These are phyloP conservation scores for Fusarium sp. DNA, from an alignment of 2,329 filamentous ascomycete genomes.

Conservation along the genomic window DNA sequence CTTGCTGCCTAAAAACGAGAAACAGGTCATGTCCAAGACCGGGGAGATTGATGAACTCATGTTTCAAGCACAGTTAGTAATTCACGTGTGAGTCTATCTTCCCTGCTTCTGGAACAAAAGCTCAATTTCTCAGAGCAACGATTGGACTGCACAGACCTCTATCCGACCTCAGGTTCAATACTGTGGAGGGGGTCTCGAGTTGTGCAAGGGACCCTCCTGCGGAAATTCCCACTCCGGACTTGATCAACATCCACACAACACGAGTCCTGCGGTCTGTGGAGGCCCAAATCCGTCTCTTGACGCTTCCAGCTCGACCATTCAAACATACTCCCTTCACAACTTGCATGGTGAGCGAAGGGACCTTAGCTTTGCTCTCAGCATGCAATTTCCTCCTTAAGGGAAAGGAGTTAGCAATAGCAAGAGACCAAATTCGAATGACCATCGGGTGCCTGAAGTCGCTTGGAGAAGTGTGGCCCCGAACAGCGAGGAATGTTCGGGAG, in stretches of 20 bases:
- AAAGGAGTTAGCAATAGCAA: conserved; percentile 19
- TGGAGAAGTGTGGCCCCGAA: conserved; percentile 31
- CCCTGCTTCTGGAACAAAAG: accelerated
- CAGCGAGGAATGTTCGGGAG: conserved; percentile 35
- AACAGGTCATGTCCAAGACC: conserved; percentile 14
- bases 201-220: conserved; percentile 30
- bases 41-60: conserved; percentile 37
- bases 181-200: conserved; percentile 28
- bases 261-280: conserved; percentile 33
- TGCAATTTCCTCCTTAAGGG: conserved; percentile 30
- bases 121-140: conserved; percentile 23
- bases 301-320: conserved; percentile 23
- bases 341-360: conserved; percentile 41
- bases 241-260: conserved; percentile 36
- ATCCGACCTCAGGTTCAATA: conserved; percentile 37
- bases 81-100: conserved; percentile 39
- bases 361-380: conserved; percentile 25
- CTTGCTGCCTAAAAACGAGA: conserved; percentile 14
- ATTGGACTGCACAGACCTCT: conserved; percentile 36
- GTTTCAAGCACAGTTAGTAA: conserved; percentile 36
- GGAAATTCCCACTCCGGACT: conserved; percentile 17
- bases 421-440: conserved; percentile 36
- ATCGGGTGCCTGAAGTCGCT: conserved; percentile 32
- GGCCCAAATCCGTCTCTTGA: conserved; percentile 33
- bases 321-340: conserved; percentile 33